Evolutionary conservation across 169 alveolate genomes (phyloP), one percentile per base, ranked within the genome.

Genomic region (Perkinsus olseni): DNA sequence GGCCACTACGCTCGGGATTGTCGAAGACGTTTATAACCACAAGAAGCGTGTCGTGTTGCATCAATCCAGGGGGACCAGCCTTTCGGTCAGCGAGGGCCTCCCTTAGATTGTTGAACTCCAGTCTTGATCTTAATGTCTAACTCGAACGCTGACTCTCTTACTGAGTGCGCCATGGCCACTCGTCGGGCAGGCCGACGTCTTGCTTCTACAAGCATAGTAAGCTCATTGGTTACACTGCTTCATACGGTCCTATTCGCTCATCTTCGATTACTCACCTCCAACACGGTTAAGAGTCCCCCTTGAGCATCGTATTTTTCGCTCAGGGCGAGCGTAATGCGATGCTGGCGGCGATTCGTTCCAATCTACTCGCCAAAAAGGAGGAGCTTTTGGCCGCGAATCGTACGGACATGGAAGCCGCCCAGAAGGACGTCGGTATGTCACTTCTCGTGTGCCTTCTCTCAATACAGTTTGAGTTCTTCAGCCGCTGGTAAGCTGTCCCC

Each of bases 281-380:
- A n/a, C n/a, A n/a, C n/a, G n/a, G n/a, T n/a, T n/a, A n/a, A n/a
- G n/a, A n/a, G n/a, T n/a, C n/a, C n/a, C n/a, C n/a, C n/a, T n/a
- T n/a, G n/a, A n/a, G n/a, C n/a, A n/a, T n/a, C n/a, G n/a, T n/a
- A n/a, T 62, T 62, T 62, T 24, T 28, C 17, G 37, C 17, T 62
- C 82, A 62, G 28, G 93, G 92, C 37, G 94, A 92, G 50, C 91
- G 95, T n/a, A 94, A 94, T 92, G 38, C 51, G n/a, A 92, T 94
- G 39, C 74, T 94, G 34, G 90, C 48, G 74, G 91, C 50, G 50
- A 38, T 94, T 50, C 91, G 91, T 34, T 62, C 90, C 37, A 94
- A 94, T 51, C 48, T 94, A 17, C 17, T 90, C 45, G 3, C 91
- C 39, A 74, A 31, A 34, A 92, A 74, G 40, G 74, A 74, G 10